Percentiles rank a stretch among this genome's conserved stretches.
phyloP scores from a whole-genome alignment of 163 green algal genomes.

The Trebouxiophyceae sp. region DNA sequence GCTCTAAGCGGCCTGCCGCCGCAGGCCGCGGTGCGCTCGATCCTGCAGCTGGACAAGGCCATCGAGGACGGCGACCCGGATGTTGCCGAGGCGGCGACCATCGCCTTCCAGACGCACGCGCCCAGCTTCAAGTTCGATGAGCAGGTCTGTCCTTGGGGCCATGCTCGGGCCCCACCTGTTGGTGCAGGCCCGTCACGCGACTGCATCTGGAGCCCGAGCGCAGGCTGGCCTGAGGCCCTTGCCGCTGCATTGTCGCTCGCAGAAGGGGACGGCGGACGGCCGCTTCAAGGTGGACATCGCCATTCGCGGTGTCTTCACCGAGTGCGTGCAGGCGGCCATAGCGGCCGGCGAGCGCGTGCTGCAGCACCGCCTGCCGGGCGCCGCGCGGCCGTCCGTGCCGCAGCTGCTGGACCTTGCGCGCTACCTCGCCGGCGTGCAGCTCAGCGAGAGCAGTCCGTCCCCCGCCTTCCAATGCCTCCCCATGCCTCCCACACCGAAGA shows the following conservation, averaged over 20 bases:
- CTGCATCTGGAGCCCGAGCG: too few species aligned
- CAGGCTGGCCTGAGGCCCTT: too few species aligned
- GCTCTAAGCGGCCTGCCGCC: too few species aligned
- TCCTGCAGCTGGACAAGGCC: too few species aligned
- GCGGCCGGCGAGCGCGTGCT: background rate
- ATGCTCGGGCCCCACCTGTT: background rate
- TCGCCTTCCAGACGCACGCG: background rate
- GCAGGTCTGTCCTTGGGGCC: too few species aligned
- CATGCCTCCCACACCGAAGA: too few species aligned
- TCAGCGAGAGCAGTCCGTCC: too few species aligned
- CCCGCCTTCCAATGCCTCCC: too few species aligned
- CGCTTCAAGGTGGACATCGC: background rate
- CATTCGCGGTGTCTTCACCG: background rate
- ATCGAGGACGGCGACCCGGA: background rate
- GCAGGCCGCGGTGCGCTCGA: too few species aligned
- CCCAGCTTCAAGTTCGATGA: too few species aligned
- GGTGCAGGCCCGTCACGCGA: constrained; percentile 6
- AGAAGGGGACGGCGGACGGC: background rate
- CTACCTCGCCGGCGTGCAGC: too few species aligned
- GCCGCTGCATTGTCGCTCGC: background rate
- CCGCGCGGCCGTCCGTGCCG: constrained; percentile 7
- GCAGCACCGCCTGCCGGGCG: background rate
- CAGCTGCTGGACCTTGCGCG: constrained; percentile 30
- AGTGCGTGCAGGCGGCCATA: background rate
- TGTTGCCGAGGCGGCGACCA: background rate